Percentiles rank a stretch among this genome's conserved stretches.
Conservation (phyloP, 805 yeast species). For the Wickerhamiella qilinensis region DNA sequence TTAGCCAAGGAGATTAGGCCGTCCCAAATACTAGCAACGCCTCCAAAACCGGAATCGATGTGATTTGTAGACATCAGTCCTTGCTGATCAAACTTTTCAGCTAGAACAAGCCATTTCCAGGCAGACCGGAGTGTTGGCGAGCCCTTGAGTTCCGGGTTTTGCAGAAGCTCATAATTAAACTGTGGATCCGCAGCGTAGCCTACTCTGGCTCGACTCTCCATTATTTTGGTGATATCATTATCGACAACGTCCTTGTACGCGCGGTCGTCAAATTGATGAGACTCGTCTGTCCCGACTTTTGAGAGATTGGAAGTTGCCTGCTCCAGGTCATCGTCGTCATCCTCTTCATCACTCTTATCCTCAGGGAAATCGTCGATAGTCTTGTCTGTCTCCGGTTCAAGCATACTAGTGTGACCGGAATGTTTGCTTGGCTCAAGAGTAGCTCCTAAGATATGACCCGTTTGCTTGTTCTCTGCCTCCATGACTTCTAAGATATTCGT, state of each 20-base stretch:
- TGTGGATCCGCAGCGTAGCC: slow-evolving; percentile 63
- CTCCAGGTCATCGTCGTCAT: slow-evolving; percentile 1
- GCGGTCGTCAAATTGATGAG: no score
- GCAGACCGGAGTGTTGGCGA: slow-evolving; percentile 44
- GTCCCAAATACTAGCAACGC: slow-evolving; percentile 83
- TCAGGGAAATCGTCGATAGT: background rate
- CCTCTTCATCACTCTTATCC: background rate
- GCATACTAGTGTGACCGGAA: background rate
- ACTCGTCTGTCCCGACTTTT: no score
- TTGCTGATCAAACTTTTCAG: slow-evolving; percentile 44
- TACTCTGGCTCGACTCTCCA: slow-evolving; percentile 50
- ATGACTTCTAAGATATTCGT: slow-evolving; percentile 3
- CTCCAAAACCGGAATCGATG: slow-evolving; percentile 71
- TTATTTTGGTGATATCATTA: slow-evolving; percentile 59
- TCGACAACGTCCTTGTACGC: slow-evolving; percentile 27
- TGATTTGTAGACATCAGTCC: slow-evolving; percentile 54
- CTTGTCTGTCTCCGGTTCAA: background rate
- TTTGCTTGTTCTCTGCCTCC: slow-evolving; percentile 1
- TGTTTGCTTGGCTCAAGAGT: background rate
- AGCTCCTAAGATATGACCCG: no score
- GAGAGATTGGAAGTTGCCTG: no score
- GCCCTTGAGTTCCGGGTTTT: slow-evolving; percentile 26
- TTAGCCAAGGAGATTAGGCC: slow-evolving; percentile 21
- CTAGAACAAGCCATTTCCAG: slow-evolving; percentile 82
- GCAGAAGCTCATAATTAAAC: slow-evolving; percentile 37